Conservation (phyloP, 169 alveolate genomes). For the Cardiosporidium cionae region DNA sequence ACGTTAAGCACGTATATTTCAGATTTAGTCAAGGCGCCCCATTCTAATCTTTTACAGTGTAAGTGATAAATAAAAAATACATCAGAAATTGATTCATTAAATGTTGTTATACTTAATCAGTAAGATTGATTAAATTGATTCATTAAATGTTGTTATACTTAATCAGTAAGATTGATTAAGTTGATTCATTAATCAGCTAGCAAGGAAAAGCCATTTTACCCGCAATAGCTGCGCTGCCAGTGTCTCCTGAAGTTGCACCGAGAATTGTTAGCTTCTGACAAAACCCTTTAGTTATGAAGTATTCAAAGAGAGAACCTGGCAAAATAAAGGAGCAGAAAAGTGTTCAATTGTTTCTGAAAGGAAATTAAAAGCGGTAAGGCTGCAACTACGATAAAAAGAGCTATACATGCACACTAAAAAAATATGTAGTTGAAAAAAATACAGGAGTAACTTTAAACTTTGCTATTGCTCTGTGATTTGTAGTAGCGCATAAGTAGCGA, state of each 20-base stretch:
- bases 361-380: no score
- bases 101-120: not conserved
- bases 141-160: not conserved
- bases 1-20: no score
- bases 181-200: not conserved
- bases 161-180: not conserved
- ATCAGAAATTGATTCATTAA: not conserved
- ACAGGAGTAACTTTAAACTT: not conserved
- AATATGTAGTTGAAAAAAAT: not conserved
- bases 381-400: no score
- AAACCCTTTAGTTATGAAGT: not conserved
- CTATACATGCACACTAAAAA: no score
- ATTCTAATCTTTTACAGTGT: no score
- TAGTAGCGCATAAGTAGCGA: not conserved
- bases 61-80: no score
- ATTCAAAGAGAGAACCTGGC: not conserved
- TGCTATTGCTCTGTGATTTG: not conserved
- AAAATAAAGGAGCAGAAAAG: not conserved
- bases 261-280: slow-evolving; percentile 8
- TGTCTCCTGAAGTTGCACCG: slow-evolving; percentile 36
- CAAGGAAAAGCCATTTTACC: no score
- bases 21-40: no score
- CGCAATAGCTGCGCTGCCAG: slow-evolving; percentile 43
- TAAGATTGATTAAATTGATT: not conserved
- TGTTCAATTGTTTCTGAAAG: not conserved